Conservation (phyloP, 2,329 filamentous ascomycete genomes). For the Ambrosiella xylebori region DNA sequence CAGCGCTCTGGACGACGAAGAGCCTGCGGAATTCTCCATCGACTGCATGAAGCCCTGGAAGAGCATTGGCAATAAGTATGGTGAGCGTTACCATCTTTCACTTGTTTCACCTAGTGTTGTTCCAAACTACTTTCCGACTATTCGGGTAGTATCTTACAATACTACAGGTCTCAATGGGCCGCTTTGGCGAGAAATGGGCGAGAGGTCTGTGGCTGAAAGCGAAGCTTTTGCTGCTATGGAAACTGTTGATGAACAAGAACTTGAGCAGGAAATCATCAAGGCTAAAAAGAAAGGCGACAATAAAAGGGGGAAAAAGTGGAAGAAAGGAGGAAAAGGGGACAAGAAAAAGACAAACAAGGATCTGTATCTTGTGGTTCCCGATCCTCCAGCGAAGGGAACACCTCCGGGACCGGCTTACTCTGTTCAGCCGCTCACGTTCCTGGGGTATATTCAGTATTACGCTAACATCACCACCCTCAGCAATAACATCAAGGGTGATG, state of each 20-base stretch:
- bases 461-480: constrained; percentile 88
- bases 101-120: constrained; percentile 76
- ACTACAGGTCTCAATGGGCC: constrained; percentile 57
- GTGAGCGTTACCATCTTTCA: constrained; percentile 68
- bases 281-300: constrained; percentile 15
- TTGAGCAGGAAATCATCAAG: constrained; percentile 16
- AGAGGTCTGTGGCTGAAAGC: constrained; percentile 15
- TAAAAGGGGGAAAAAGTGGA: constrained; percentile 20
- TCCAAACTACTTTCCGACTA: constrained; percentile 77
- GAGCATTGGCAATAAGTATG: constrained; percentile 60
- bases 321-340: constrained; percentile 28
- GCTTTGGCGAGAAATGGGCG: constrained; percentile 16
- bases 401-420: constrained; percentile 82
- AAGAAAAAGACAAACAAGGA: constrained; percentile 34
- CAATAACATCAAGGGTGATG: constrained; percentile 35
- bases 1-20: constrained; percentile 8
- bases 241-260: constrained; percentile 8
- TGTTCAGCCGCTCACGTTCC: constrained; percentile 60
- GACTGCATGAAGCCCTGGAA: constrained; percentile 36
- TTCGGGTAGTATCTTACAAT: constrained; percentile 92
- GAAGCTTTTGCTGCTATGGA: constrained; percentile 20
- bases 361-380: constrained; percentile 47
- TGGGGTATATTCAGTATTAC: constrained; percentile 78
- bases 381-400: constrained; percentile 52
- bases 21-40: constrained; percentile 13